Percentiles rank a stretch among this genome's conserved stretches.
Conservation (phyloP, 352 stramenopile genomes). For the Chrysophaeum taylorii region DNA sequence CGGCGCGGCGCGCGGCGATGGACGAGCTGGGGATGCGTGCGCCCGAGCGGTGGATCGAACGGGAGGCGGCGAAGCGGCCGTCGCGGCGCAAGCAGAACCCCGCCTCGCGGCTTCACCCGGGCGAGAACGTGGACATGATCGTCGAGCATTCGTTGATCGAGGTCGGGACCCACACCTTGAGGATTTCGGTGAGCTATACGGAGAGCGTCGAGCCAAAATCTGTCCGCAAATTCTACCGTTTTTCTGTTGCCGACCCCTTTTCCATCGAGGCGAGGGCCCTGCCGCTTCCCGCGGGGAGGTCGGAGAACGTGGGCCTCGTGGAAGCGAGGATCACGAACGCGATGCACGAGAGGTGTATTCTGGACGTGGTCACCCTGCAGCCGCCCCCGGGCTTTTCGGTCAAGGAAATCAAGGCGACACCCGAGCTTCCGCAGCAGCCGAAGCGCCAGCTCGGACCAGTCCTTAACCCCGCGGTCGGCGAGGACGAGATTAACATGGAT, state of each 20-base stretch:
- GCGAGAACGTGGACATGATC: constrained; percentile 73
- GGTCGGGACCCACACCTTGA: constrained; percentile 64
- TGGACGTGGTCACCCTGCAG: not conserved
- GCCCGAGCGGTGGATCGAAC: too few relatives aligned
- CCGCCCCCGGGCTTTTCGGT: not conserved
- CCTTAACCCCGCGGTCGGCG: too few relatives aligned
- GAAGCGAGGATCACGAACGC: constrained; percentile 27
- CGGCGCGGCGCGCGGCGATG: constrained; percentile 15
- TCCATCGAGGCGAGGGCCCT: constrained; percentile 36
- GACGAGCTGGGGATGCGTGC: constrained; percentile 25
- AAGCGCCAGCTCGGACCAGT: too few relatives aligned
- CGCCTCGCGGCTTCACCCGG: constrained; percentile 47
- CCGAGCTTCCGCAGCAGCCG: too few relatives aligned
- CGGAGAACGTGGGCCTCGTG: constrained; percentile 16
- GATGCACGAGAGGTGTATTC: constrained; percentile 17
- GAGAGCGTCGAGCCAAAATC: constrained; percentile 47
- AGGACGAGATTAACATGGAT: too few relatives aligned
- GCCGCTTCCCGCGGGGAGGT: constrained; percentile 1
- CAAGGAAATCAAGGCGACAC: not conserved
- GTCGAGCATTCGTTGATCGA: constrained; percentile 74
- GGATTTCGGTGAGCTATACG: not conserved
- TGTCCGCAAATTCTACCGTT: constrained; percentile 77
- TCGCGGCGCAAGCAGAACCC: constrained; percentile 56
- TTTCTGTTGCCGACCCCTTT: constrained; percentile 72
- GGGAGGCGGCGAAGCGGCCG: constrained; percentile 59